phyloP scores from a whole-genome alignment of 495 filamentous ascomycete species.

The Friedmanniomyces simplex region DNA sequence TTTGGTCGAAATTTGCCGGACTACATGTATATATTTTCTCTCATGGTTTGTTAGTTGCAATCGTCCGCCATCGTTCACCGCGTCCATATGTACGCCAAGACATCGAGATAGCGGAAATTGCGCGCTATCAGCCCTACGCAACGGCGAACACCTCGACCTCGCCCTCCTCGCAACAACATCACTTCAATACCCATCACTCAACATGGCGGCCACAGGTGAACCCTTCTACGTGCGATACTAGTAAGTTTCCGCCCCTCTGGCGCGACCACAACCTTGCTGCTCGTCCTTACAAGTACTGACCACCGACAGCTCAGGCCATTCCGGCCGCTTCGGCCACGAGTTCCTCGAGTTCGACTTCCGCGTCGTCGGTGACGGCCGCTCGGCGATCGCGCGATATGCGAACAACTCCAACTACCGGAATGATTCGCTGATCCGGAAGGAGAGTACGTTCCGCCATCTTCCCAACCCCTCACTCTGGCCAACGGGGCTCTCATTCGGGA shows the following conservation, averaged over 20 bases:
- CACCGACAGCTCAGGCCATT: constrained; percentile 75
- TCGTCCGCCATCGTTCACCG: neutral
- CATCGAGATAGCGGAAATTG: neutral
- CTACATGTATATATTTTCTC: too few species aligned
- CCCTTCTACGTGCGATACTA: constrained; percentile 97
- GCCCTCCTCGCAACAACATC: too few species aligned
- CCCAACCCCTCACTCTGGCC: neutral
- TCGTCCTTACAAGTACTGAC: neutral
- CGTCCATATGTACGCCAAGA: neutral
- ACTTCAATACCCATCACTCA: neutral
- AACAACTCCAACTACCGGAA: constrained; percentile 99
- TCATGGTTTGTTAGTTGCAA: too few species aligned
- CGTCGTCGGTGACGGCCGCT: constrained; percentile 84
- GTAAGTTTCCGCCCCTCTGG: constrained; percentile 46
- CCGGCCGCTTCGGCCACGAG: constrained; percentile 95
- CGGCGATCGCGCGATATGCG: constrained; percentile 89
- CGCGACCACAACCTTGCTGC: neutral
- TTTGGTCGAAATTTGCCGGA: too few species aligned
- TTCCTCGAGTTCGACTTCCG: constrained; percentile 98
- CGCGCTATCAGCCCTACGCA: neutral
- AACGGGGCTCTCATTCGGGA: too few species aligned
- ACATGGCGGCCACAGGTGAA: constrained; percentile 51
- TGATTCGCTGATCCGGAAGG: constrained; percentile 97
- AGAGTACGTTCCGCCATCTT: constrained; percentile 54
- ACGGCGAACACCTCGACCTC: too few species aligned